Evolutionary conservation across 2,329 filamentous ascomycete species (phyloP).

Genomic region (Pseudopithomyces chartarum): DNA sequence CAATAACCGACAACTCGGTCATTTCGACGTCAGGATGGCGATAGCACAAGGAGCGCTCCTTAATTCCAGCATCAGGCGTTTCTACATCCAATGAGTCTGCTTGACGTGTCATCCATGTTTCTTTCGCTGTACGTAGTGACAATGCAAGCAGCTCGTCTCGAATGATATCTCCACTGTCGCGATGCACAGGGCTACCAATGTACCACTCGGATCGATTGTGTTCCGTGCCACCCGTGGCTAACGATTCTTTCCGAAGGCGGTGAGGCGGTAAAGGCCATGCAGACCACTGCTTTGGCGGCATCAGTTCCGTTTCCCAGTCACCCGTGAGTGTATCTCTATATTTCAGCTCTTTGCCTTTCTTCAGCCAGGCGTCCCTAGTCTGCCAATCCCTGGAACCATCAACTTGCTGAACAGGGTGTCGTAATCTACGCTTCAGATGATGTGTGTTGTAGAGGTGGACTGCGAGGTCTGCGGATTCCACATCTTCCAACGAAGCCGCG

Average conservation of each 20-base stretch:
- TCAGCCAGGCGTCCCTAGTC: slow-evolving; percentile 49
- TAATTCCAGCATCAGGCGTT: slow-evolving; percentile 2
- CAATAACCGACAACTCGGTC: background rate
- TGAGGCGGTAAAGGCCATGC: slow-evolving; percentile 77
- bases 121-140: slow-evolving; percentile 70
- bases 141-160: slow-evolving; percentile 72
- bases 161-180: slow-evolving; percentile 64
- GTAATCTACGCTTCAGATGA: slow-evolving; percentile 63
- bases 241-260: slow-evolving; percentile 65
- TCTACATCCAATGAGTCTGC: too few species aligned
- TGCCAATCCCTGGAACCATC: slow-evolving; percentile 38
- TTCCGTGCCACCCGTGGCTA: slow-evolving; percentile 35
- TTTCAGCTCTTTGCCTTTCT: slow-evolving; percentile 32
- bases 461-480: slow-evolving; percentile 69
- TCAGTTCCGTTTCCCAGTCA: slow-evolving; percentile 42
- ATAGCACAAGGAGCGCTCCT: background rate
- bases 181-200: slow-evolving; percentile 50
- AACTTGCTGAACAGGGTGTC: slow-evolving; percentile 19
- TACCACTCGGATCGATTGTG: slow-evolving; percentile 60
- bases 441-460: slow-evolving; percentile 81
- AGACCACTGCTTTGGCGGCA: slow-evolving; percentile 69
- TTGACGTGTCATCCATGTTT: slow-evolving; percentile 56
- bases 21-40: slow-evolving; percentile 2
- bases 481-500: slow-evolving; percentile 65
- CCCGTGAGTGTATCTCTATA: slow-evolving; percentile 29